phyloP scores from a whole-genome alignment of 2,329 filamentous ascomycete genomes.

The Boeremia lycopersici region DNA sequence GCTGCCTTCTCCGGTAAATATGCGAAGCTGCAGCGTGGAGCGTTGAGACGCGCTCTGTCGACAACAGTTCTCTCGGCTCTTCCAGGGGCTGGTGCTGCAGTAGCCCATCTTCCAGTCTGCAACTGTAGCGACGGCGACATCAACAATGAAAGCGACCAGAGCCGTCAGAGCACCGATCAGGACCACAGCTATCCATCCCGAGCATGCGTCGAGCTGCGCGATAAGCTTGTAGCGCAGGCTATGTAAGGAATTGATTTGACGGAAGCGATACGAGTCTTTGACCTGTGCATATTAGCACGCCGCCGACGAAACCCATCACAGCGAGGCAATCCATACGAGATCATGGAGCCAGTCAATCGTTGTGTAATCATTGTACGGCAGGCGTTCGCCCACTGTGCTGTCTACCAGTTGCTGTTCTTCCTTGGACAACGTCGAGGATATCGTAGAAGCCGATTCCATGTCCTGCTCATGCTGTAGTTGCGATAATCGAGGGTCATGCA shows the following conservation, averaged over 20 bases:
- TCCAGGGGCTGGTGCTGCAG: conserved; percentile 54
- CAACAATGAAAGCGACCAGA: conserved; percentile 61
- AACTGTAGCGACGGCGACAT: conserved; percentile 60
- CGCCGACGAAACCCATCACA: background rate
- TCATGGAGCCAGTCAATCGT: conserved; percentile 69
- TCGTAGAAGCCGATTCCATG: conserved; percentile 51
- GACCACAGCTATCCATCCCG: conserved; percentile 62
- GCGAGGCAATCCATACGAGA: conserved; percentile 46
- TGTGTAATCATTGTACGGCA: conserved; percentile 66
- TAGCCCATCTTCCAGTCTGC: conserved; percentile 65
- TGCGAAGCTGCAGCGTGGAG: background rate
- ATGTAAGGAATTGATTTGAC: conserved; percentile 51
- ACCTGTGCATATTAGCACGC: conserved; percentile 46
- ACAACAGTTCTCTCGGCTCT: conserved; percentile 60
- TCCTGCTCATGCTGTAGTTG: conserved; percentile 48
- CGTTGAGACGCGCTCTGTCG: conserved; percentile 12
- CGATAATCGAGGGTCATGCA: conserved; percentile 40
- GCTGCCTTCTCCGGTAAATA: background rate
- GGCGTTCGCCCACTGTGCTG: conserved; percentile 59
- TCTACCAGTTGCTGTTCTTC: conserved; percentile 56
- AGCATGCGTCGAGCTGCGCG: conserved; percentile 56
- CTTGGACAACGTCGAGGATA: conserved; percentile 54
- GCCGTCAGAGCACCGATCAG: conserved; percentile 62
- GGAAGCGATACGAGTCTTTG: conserved; percentile 62
- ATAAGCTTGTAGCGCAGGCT: conserved; percentile 51